Base-by-base conservation (phyloP, 2,329 filamentous ascomycete genomes). In the Lachnellula hyalina region DNA sequence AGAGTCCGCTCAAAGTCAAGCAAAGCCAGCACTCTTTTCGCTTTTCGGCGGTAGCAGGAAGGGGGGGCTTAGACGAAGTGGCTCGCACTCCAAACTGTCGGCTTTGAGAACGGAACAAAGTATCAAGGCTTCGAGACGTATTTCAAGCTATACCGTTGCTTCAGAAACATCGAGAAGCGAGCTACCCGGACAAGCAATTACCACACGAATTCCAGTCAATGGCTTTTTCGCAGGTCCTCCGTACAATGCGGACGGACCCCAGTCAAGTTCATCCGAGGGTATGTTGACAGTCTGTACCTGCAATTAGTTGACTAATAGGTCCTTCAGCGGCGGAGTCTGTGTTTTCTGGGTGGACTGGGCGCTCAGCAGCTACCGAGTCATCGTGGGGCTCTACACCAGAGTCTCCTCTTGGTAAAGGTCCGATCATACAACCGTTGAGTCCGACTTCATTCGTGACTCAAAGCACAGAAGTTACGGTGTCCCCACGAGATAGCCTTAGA, bases 291-390 rank as follows among this genome's bases (percentile, higher is more conserved):
- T 40, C 15, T 19, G 5, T 36, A 3, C 17, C 28, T 21, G 52
- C 12, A 35, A 36, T 9, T 49, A 12, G 2, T 49, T 21, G 54
- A 38, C 62, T 64, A 51, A 61, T 56, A n/a, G 14, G 4, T 14
- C 38, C 19, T 5, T 38, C 57, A 51, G 67, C 60, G n/a, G 56
- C 59, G 70, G 77, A 77, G 50, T 78, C 77, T 4, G 70, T 74
- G 2, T 65, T 75, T 34, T 78, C 77, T 0, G 75, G 70, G 59
- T 73, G 73, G 68, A 77, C 76, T 19, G 70, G 73, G 17, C 64
- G 55, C 45, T 65, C 65, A 35, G 67, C 63, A 11, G 67, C 68
- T 15, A 68, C 67, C 12, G 69, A 69, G 7, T 70, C 71, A 9
- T 69, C 67, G 17, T 70, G 66, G 47, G 64, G 64, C 4, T 71